Evolutionary conservation across 495 filamentous ascomycete genomes (phyloP), one percentile per base, ranked within the genome.

Genomic region (Neurospora sp.): DNA sequence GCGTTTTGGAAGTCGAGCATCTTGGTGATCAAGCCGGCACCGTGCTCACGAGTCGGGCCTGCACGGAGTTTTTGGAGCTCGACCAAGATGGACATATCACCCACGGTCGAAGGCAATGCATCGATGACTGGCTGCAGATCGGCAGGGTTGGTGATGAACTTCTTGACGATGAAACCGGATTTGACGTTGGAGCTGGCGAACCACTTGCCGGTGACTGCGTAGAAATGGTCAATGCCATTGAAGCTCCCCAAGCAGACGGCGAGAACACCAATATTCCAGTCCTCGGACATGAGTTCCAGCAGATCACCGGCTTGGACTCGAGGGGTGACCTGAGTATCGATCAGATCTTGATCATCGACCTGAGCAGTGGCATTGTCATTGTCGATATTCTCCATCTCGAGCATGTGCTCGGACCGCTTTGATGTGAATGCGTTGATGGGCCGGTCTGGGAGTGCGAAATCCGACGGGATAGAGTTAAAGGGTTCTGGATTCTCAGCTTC

Each of bases 191-290:
- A 75, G 68, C 84, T 83, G 42, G 90, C 83, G n/a, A 91, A 83
- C 92, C 92, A 96, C 74, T 89, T 88, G 31, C 94, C 94, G 39
- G 86, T 83, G 68, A 85, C 84, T 0, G 89, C 90, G 78, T 94
- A 94, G 77, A 91, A 94, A 71, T 96, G 92, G 68, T 84, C 81
- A 71, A 89, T 85, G 70, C 82, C 84, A 61, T 88, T 86, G 69
- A 92, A 77, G 16, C 87, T 86, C 27, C 88, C 88, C 14, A 95
- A 83, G 77, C 90, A 94, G 38, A 96, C 85, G 38, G 89, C 91
- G n/a, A 92, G 82, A 39, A 82, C 39, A 5, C 82, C 83, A 69
- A 87, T 79, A 7, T 85, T 75, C 35, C 81, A 83, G 16, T 73
- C 46, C 6, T 59, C 44, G 37, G 76, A 68, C 88, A 74, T 74